phyloP scores from a whole-genome alignment of 164 flowering plant species.

The Liriodendron chinense region DNA sequence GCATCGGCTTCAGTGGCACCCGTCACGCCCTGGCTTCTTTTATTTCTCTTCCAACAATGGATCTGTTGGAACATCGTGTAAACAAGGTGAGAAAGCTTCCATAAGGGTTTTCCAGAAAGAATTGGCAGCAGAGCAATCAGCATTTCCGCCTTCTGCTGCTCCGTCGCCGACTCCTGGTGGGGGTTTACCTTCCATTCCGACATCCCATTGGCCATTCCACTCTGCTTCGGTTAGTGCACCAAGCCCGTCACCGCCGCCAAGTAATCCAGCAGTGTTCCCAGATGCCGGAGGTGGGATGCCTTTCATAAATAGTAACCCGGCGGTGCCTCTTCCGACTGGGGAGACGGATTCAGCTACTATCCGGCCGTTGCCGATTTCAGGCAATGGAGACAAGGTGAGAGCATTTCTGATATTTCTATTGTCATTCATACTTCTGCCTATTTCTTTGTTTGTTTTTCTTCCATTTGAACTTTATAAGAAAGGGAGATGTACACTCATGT shows the following conservation, averaged over 20 bases:
- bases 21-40: conserved; percentile 71
- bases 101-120: conserved; percentile 39
- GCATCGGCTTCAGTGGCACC: conserved; percentile 56
- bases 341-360: conserved; percentile 79
- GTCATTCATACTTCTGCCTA: neutral
- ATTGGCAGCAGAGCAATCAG: conserved; percentile 7
- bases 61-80: conserved; percentile 40
- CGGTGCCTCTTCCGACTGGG: conserved; percentile 89
- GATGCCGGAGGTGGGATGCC: conserved; percentile 62
- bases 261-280: conserved; percentile 29
- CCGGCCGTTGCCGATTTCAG: conserved; percentile 62
- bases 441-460: neutral
- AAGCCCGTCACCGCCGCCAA: conserved; percentile 19
- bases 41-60: conserved; percentile 77
- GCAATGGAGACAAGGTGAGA: conserved; percentile 38
- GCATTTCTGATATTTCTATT: neutral
- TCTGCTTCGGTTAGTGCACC: conserved; percentile 37
- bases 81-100: conserved; percentile 54
- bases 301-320: conserved; percentile 85
- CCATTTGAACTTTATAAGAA: no score
- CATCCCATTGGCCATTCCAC: neutral
- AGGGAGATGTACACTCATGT: neutral
- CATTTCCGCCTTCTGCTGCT: conserved; percentile 37
- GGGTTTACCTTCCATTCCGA: conserved; percentile 39
- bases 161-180: conserved; percentile 57